phyloP scores from a whole-genome alignment of 345 rosid species.

The Carallia pectinifolia region DNA sequence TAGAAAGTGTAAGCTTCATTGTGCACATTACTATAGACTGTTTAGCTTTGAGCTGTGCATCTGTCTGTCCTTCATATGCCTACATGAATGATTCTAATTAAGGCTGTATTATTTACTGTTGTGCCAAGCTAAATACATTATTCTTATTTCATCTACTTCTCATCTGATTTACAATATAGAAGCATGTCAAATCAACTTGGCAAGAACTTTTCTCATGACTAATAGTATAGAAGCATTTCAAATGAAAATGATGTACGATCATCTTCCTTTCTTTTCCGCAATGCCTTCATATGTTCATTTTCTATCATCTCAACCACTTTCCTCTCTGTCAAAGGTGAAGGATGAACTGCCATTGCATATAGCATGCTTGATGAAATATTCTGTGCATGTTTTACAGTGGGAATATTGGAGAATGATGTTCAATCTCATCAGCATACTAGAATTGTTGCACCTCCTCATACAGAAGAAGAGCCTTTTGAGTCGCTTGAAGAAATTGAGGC shows the following conservation, averaged over 20 bases:
- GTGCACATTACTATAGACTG: not conserved
- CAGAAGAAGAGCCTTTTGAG: conserved; percentile 71
- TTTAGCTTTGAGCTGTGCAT: not conserved
- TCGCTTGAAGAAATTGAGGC: conserved; percentile 88
- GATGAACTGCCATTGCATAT: not conserved
- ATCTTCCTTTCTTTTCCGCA: not conserved
- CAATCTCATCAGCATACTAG: conserved; percentile 37
- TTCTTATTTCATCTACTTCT: no score
- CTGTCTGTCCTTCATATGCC: conserved; percentile 1
- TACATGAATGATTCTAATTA: not conserved
- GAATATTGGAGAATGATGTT: conserved; percentile 44
- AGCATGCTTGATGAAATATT: conserved; percentile 6
- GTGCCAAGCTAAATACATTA: not conserved
- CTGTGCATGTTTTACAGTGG: conserved; percentile 44
- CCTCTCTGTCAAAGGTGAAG: not conserved
- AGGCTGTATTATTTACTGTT: not conserved
- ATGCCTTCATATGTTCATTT: not conserved
- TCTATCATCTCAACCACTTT: not conserved
- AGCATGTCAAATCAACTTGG: not conserved
- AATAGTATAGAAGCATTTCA: not conserved
- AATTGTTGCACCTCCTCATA: conserved; percentile 39
- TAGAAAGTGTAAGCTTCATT: conserved; percentile 54
- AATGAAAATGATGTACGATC: not conserved
- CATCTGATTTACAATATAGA: no score
- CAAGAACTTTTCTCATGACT: not conserved